Conservation (phyloP, 169 alveolate genomes). For the Plasmodium gallinaceum region DNA sequence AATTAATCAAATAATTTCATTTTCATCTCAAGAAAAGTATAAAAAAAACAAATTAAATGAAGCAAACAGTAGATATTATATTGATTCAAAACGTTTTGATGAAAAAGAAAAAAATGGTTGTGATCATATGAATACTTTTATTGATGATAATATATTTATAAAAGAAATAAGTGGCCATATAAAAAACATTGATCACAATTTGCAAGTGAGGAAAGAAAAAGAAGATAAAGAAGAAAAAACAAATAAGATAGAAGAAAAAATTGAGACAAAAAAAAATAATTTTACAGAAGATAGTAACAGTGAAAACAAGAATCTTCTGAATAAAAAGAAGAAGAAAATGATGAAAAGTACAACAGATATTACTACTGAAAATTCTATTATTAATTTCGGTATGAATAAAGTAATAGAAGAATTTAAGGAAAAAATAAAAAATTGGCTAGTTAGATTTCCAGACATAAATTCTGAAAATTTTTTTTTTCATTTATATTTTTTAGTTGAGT, state of each 20-base stretch:
- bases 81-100: constrained; percentile 11
- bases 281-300: background rate
- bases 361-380: too few species aligned
- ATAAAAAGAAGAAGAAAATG: too few species aligned
- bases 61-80: constrained; percentile 42
- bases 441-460: constrained; percentile 55
- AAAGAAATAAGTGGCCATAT: background rate
- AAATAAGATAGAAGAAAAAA: constrained; percentile 5
- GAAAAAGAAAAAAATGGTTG: constrained; percentile 4
- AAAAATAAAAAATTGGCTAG: constrained; percentile 53
- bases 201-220: background rate
- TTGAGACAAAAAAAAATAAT: background rate
- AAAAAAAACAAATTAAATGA: constrained; percentile 28
- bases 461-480: constrained; percentile 71
- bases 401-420: constrained; percentile 35
- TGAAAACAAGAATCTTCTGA: background rate
- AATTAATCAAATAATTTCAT: constrained; percentile 13
- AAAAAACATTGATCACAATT: background rate
- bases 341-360: too few species aligned
- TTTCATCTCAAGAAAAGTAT: constrained; percentile 27
- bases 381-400: background rate
- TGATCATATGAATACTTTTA: constrained; percentile 18
- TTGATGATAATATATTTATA: constrained; percentile 5
- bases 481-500: constrained; percentile 54
- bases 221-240: background rate